These are phyloP conservation scores for Chytriomyces sp. DNA, from an alignment of 192 early-diverging fungal genomes.

Conservation along the genomic window DNA sequence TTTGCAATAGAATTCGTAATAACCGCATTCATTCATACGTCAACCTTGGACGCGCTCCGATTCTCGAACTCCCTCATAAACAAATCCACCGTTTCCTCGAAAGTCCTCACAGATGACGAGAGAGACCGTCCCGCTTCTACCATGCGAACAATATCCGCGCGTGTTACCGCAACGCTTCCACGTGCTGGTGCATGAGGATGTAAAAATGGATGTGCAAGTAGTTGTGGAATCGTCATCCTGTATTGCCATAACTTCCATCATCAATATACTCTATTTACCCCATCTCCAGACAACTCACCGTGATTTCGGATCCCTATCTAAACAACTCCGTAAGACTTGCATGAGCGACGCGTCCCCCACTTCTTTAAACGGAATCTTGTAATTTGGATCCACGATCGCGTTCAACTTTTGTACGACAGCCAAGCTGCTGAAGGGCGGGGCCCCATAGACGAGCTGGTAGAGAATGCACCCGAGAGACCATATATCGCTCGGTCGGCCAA, in stretches of 20 bases:
- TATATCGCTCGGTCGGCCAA: constrained; percentile 82
- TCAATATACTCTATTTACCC: neutral
- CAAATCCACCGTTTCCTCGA: too few species aligned
- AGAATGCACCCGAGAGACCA: constrained; percentile 92
- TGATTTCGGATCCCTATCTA: constrained; percentile 63
- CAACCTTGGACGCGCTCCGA: too few species aligned
- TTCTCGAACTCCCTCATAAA: too few species aligned
- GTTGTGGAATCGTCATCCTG: constrained; percentile 28
- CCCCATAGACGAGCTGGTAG: constrained; percentile 88
- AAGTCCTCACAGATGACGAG: too few species aligned
- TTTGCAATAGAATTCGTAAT: too few species aligned
- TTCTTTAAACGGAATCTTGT: constrained; percentile 68
- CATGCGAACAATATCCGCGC: too few species aligned
- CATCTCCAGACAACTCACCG: neutral
- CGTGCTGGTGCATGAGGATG: too few species aligned
- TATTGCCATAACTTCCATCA: neutral
- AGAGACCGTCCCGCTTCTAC: too few species aligned
- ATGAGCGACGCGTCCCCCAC: constrained; percentile 44
- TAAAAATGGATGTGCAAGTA: constrained; percentile 58
- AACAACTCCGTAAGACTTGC: constrained; percentile 68
- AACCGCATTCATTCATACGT: too few species aligned
- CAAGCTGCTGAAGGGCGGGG: constrained; percentile 79
- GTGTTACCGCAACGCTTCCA: too few species aligned
- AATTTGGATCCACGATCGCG: constrained; percentile 69
- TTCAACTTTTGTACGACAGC: constrained; percentile 66